Evolutionary conservation across 139 green algal species (phyloP).

Genomic region (Tetratostichococcus sp.): DNA sequence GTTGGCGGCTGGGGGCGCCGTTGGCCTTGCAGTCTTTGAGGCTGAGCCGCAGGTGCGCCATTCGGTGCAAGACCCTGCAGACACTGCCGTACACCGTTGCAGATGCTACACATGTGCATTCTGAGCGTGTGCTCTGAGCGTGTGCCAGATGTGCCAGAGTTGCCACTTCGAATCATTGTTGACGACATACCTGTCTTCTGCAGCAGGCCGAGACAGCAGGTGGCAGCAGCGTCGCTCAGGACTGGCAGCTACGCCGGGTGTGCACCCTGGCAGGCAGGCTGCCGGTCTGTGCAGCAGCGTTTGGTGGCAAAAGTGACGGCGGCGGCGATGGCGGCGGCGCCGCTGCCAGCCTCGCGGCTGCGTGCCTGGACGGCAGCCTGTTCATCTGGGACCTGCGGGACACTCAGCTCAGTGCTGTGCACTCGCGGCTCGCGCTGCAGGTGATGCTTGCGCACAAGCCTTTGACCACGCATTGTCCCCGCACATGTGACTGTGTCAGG

Average conservation of each 20-base stretch:
- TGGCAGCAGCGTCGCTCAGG: neutral
- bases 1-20: neutral
- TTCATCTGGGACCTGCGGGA: neutral
- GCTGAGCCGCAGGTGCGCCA: neutral
- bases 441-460: too few species aligned
- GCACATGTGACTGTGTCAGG: too few species aligned
- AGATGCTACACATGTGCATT: too few species aligned
- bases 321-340: too few species aligned
- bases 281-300: neutral
- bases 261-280: neutral
- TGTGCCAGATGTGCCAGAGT: too few species aligned
- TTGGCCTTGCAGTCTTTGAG: neutral
- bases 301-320: neutral
- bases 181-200: too few species aligned
- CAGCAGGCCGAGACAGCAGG: too few species aligned
- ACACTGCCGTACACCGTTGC: too few species aligned
- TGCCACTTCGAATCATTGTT: too few species aligned
- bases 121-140: too few species aligned
- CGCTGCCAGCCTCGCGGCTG: neutral
- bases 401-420: neutral
- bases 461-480: too few species aligned
- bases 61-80: too few species aligned
- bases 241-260: neutral
- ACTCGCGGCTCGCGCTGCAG: slow-evolving; percentile 1
- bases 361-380: neutral